Evolutionary conservation across 2,329 filamentous ascomycete species (phyloP), one percentile per base, ranked within the genome.

Genomic region (Epichloe typhina): DNA sequence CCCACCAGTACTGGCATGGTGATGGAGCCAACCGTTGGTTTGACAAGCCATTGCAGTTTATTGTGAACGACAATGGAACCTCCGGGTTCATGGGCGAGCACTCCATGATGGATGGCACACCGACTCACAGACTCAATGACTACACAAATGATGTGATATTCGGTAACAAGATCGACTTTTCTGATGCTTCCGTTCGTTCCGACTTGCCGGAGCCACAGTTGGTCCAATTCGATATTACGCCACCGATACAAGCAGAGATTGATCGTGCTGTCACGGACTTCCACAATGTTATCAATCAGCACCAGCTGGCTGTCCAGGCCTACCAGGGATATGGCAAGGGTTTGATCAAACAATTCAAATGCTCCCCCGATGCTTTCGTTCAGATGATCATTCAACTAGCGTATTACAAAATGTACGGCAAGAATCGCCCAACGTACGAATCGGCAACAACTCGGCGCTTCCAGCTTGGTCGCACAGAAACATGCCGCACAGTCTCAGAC

Each of bases 41-140:
- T 64, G 93, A 98, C 77, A 98, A 98, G 77, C 93, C 93, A 5
- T 74, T 95, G 50, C 91, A 98, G 70, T 97, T 98, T 72, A 95
- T 98, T 66, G 68, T 98, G 72, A 96, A 95, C 69, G 90, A 98
- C 66, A 98, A 98, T 67, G 93, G 93, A 59, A 95, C 93, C 7
- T 86, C 93, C 2, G 93, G 93, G 54, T 98, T 98, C 77, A 91
- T 89, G 77, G 93, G 93, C 63, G 93, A 98, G 72, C 93, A 98
- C 77, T 94, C 87, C 61, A 97, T 98, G 93, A 98, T 98, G 94
- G 93, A 98, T 66, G 93, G 94, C 57, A 98, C 93, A 6, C 90
- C 94, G 1, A 98, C 94, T 2, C 93, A 97, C 71, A 85, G 94
- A 43, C 78, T 98, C 15, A 98, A 96, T 68, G 93, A 98, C 76